Evolutionary conservation across 2,329 filamentous ascomycete species (phyloP), one percentile per base, ranked within the genome.

Genomic region (Colletotrichum nymphaeae): DNA sequence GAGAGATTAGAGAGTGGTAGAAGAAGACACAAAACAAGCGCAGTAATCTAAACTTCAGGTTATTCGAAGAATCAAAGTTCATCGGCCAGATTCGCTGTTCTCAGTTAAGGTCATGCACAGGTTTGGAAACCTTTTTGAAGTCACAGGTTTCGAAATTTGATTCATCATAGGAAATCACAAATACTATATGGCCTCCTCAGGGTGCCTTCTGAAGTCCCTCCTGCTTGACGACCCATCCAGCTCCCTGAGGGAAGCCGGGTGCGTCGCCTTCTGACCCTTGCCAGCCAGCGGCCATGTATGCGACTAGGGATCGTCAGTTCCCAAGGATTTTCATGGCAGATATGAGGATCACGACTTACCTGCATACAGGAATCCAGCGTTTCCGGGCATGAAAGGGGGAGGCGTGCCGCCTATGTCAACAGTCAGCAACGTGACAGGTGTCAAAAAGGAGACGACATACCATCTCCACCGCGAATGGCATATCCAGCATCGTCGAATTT

Each of bases 1-100:
- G 91, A 0, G 87, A 89, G 70, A 86, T 93, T 63, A 83, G 92
- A 62, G 93, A 94, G 80, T 94, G 93, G 92, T 94, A 85, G 49
- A 72, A 7, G 2, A n/a, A 9, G 1, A n/a, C 16, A 16, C 11
- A 56, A 7, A 8, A 28, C 11, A 1, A 22, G 1, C 4, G 7
- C 8, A 22, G 11, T 22, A 24, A 55, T 22, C 12, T 5, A 24
- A 22, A 24, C 5, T 14, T 30, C 30, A 30, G 30, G 30, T 30
- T 26, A 7, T 11, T 16, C 52, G 14, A 22, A 24, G 14, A 7
- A 3, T 16, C 52, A 26, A 22, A 24, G 14, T n/a, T 7, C 3
- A 6, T 24, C n/a, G 6, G 22, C 52, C 52, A 55, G 0, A 26
- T 55, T 16, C 12, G 5, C 14, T 14, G 35, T 14, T 37, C 35